Conservation (phyloP, 2,329 filamentous ascomycete species). For the Conoideocrella luteorostrata region DNA sequence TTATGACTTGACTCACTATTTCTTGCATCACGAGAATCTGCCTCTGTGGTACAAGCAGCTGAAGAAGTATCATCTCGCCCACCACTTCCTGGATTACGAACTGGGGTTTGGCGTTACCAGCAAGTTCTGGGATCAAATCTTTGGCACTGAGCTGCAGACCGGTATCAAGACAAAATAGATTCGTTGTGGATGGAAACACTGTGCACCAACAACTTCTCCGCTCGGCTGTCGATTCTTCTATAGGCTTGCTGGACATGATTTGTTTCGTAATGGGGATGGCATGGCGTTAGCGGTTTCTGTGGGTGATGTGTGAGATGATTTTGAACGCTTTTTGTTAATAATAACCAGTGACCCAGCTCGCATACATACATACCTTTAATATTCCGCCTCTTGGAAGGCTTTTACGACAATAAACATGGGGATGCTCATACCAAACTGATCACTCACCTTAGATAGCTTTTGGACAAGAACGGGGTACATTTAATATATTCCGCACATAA, state of each 20-base stretch:
- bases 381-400: background rate
- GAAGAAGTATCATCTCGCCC: conserved; percentile 96
- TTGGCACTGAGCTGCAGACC: conserved; percentile 73
- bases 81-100: conserved; percentile 97
- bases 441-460: background rate
- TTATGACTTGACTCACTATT: conserved; percentile 98
- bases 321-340: background rate
- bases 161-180: conserved; percentile 27
- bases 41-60: conserved; percentile 83
- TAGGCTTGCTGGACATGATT: conserved; percentile 10
- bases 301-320: conserved; percentile 1
- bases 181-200: background rate
- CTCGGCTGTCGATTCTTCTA: background rate
- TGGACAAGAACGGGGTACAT: conserved; percentile 1
- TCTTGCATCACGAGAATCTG: conserved; percentile 90
- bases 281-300: conserved; percentile 8
- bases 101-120: conserved; percentile 96
- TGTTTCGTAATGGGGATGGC: conserved; percentile 5
- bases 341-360: background rate
- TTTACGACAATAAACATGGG: conserved; percentile 2
- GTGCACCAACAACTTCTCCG: background rate
- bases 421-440: conserved; percentile 1
- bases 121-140: conserved; percentile 89
- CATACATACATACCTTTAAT: background rate
- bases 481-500: background rate